A percentile compares a stretch with the other conserved stretches of the same genome.
Evolutionary conservation across 495 filamentous ascomycete genomes (phyloP).

Genomic region (Astrothelium macrocarpum): DNA sequence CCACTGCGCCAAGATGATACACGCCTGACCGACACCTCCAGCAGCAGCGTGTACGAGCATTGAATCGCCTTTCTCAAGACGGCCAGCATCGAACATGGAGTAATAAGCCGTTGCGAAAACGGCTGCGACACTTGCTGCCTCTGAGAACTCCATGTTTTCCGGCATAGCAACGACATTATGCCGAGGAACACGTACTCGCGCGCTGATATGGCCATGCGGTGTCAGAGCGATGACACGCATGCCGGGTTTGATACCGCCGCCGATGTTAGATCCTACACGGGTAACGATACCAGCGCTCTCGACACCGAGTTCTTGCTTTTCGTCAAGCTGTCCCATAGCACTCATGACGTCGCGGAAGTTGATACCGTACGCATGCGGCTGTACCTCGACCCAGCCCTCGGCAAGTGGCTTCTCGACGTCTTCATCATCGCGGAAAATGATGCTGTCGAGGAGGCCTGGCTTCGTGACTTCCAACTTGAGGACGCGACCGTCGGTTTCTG

Average conservation of each 20-base stretch:
- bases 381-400: constrained; percentile 4
- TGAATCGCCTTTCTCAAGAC: constrained; percentile 28
- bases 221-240: not conserved
- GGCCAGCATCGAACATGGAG: constrained; percentile 30
- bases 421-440: not conserved
- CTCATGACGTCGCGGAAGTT: constrained; percentile 3
- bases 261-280: not conserved
- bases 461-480: not conserved
- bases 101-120: constrained; percentile 37
- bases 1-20: constrained; percentile 36
- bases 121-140: constrained; percentile 37
- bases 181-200: not conserved
- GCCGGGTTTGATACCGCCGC: not conserved
- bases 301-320: not conserved
- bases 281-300: constrained; percentile 5
- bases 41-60: constrained; percentile 46
- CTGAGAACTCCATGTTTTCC: constrained; percentile 22
- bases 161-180: not conserved
- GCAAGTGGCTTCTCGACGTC: not conserved
- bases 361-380: not conserved
- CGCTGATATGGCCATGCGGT: no score
- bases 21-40: constrained; percentile 40
- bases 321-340: not conserved
- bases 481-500: not conserved
- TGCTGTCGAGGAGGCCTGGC: constrained; percentile 1